A percentile compares a stretch with the other conserved stretches of the same genome.
phyloP scores from a whole-genome alignment of 2,329 filamentous ascomycete genomes.

The Neodidymelliopsis sp. region DNA sequence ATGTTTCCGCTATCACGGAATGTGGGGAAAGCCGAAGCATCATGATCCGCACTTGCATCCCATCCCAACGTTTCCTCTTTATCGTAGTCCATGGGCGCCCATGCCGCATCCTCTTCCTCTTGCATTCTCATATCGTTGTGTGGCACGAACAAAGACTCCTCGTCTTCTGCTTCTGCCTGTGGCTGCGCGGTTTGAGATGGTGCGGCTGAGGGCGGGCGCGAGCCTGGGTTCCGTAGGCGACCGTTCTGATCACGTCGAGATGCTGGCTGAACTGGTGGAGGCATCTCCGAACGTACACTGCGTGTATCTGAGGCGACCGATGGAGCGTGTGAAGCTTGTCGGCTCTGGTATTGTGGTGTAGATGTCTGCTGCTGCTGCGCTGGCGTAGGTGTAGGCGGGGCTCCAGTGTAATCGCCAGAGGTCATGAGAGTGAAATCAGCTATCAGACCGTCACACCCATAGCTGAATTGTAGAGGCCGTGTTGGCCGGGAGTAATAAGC shows the following conservation, averaged over 20 bases:
- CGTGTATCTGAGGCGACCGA: conserved; percentile 32
- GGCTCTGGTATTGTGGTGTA: conserved; percentile 47
- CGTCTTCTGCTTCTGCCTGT: conserved; percentile 59
- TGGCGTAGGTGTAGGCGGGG: conserved; percentile 48
- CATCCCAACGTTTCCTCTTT: conserved; percentile 75
- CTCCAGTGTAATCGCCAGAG: conserved; percentile 67
- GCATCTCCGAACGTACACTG: conserved; percentile 50
- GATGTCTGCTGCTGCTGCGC: conserved; percentile 50
- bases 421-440: conserved; percentile 87
- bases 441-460: conserved; percentile 70
- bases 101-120: conserved; percentile 69
- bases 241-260: conserved; percentile 37
- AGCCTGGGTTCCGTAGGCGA: conserved; percentile 40
- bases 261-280: conserved; percentile 49
- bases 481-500: conserved; percentile 75
- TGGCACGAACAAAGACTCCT: conserved; percentile 75
- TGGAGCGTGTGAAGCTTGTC: conserved; percentile 42
- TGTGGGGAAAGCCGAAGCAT: conserved; percentile 50
- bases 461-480: conserved; percentile 75
- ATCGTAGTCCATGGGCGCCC: conserved; percentile 74
- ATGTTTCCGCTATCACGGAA: conserved; percentile 53
- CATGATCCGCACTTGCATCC: conserved; percentile 70
- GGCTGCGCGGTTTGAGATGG: conserved; percentile 16
- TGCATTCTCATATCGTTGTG: conserved; percentile 62
- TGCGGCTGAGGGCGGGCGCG: conserved; percentile 30